Conservation (phyloP, 352 stramenopile genomes). For the Halophytophthora batemanensis region DNA sequence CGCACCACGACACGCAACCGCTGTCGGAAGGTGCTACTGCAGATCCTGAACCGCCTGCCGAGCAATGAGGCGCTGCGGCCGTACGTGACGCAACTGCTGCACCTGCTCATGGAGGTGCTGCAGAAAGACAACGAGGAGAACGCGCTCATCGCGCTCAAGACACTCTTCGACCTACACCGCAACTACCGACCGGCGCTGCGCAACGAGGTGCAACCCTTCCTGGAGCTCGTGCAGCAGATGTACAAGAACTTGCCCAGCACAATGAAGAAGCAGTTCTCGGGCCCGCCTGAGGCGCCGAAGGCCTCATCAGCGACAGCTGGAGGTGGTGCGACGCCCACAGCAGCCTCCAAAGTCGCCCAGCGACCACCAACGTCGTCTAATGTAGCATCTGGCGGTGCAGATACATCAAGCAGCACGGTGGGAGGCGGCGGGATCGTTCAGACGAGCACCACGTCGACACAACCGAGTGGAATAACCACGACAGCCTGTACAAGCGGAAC, state of each 20-base stretch:
- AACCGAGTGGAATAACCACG: slow-evolving; percentile 1
- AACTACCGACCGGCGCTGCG: slow-evolving; percentile 91
- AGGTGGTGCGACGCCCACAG: not conserved
- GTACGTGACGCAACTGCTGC: slow-evolving; percentile 91
- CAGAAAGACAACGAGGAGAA: slow-evolving; percentile 97
- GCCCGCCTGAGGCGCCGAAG: slow-evolving; percentile 36
- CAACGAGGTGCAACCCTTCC: slow-evolving; percentile 88
- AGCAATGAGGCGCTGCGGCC: slow-evolving; percentile 94
- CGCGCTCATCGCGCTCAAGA: slow-evolving; percentile 91
- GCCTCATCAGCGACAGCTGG: not conserved
- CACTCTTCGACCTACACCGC: slow-evolving; percentile 97
- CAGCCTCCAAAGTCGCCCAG: not conserved
- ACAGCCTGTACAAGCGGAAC: not conserved
- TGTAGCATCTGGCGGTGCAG: not conserved
- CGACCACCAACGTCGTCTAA: not conserved
- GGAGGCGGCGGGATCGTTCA: too few species aligned
- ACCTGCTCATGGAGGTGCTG: slow-evolving; percentile 92
- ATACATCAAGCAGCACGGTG: too few species aligned
- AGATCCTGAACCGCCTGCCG: slow-evolving; percentile 94
- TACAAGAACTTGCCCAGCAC: slow-evolving; percentile 86
- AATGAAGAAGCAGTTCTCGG: slow-evolving; percentile 84
- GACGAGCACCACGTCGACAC: slow-evolving; percentile 11
- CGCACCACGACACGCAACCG: slow-evolving; percentile 78
- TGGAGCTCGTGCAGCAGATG: slow-evolving; percentile 88
- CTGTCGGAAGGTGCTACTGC: slow-evolving; percentile 90